A percentile compares a stretch with the other conserved stretches of the same genome.
These are phyloP conservation scores for Metarhizium rileyi DNA, from an alignment of 2,329 filamentous ascomycete genomes.

Conservation along the genomic window DNA sequence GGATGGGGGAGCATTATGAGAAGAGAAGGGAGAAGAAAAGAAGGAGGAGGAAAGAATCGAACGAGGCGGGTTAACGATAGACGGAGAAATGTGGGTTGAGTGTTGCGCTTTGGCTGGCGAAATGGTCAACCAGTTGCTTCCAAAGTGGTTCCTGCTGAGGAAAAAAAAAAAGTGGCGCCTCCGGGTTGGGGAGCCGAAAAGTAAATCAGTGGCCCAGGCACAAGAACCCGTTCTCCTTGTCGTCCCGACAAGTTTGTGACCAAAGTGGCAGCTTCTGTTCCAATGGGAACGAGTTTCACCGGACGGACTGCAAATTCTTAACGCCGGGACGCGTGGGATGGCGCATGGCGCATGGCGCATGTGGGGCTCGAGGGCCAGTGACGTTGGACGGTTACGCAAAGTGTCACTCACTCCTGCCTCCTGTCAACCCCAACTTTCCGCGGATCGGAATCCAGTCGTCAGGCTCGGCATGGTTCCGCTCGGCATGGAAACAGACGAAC, in stretches of 20 bases:
- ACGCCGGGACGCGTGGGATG: not conserved
- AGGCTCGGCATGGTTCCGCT: too few species aligned
- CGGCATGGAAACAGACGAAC: too few species aligned
- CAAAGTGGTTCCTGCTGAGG: not conserved
- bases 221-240: not conserved
- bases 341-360: not conserved
- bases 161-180: not conserved
- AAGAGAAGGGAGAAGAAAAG: conserved; percentile 6
- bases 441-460: too few species aligned
- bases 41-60: not conserved
- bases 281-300: not conserved
- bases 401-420: not conserved
- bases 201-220: not conserved
- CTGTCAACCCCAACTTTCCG: too few species aligned
- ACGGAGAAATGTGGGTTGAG: not conserved
- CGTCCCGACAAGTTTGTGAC: not conserved
- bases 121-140: too few species aligned
- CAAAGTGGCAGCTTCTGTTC: conserved; percentile 2
- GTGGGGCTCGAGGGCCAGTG: not conserved
- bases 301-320: not conserved
- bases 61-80: not conserved
- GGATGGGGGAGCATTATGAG: conserved; percentile 3
- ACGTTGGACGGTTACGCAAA: not conserved
- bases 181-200: not conserved
- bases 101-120: not conserved